A percentile compares a stretch with the other conserved stretches of the same genome.
Evolutionary conservation across 805 yeast species (phyloP).

Genomic region (Yamadazyma nakazawae): DNA sequence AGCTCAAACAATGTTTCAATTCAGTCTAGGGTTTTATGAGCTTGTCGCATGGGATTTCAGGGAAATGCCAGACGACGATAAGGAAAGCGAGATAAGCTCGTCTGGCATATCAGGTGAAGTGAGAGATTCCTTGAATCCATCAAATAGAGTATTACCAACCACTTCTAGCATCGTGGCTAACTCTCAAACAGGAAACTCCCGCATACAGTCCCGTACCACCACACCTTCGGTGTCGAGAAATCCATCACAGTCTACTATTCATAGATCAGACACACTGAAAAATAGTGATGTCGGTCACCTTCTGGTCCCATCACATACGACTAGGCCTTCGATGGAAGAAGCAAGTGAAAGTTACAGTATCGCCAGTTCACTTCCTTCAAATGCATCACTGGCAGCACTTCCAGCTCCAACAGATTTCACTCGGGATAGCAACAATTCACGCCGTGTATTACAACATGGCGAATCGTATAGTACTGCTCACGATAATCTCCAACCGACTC

Average conservation of each 20-base stretch:
- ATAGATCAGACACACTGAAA: background rate
- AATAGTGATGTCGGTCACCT: background rate
- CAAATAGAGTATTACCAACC: background rate
- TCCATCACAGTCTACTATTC: background rate
- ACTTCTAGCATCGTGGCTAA: background rate
- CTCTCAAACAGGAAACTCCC: background rate
- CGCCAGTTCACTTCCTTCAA: constrained; percentile 13
- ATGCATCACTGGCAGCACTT: constrained; percentile 8
- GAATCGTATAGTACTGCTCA: constrained; percentile 1
- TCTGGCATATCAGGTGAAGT: background rate
- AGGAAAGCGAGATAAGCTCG: constrained; percentile 4
- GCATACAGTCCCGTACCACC: background rate
- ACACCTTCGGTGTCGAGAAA: background rate
- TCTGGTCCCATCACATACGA: background rate
- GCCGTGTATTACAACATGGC: background rate
- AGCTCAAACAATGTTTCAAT: constrained; percentile 62
- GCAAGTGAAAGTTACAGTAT: constrained; percentile 7
- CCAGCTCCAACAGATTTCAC: constrained; percentile 11
- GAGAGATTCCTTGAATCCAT: background rate
- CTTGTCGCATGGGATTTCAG: constrained; percentile 70
- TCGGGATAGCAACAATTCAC: background rate
- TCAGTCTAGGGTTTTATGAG: constrained; percentile 73
- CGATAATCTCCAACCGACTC: constrained; percentile 4
- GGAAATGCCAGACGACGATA: constrained; percentile 24
- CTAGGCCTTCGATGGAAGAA: background rate